Percentiles rank a stretch among this genome's conserved stretches.
These are phyloP conservation scores for Eucalyptus urophylla DNA, from an alignment of 345 rosid species.

Conservation along the genomic window DNA sequence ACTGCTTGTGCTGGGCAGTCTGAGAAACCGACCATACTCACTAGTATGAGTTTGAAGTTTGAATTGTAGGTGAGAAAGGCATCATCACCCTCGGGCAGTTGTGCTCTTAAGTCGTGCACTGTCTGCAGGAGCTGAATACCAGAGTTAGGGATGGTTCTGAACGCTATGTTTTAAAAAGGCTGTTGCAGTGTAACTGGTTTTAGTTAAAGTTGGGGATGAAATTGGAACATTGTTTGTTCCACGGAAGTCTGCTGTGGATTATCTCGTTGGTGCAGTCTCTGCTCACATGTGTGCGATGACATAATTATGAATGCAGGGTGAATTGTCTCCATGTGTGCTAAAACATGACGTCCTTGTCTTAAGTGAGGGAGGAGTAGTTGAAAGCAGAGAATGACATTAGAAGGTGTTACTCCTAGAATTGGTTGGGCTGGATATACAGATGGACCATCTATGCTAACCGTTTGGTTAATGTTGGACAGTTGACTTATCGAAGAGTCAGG, in stretches of 20 bases:
- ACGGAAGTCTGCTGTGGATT: neutral
- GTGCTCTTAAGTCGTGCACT: neutral
- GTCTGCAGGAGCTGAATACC: neutral
- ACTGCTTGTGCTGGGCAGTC: neutral
- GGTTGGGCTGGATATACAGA: neutral
- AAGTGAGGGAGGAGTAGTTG: neutral
- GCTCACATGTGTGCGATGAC: neutral
- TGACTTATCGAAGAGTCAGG: too few relatives aligned
- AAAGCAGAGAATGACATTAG: neutral
- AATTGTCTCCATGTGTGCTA: neutral
- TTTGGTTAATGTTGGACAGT: too few relatives aligned
- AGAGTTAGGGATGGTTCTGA: neutral
- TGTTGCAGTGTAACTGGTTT: neutral
- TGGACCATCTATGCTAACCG: neutral
- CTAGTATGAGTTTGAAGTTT: neutral
- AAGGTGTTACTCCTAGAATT: neutral
- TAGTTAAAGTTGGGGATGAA: neutral
- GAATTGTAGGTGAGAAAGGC: neutral
- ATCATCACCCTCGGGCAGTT: neutral
- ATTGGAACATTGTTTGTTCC: neutral
- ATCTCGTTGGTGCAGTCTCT: neutral
- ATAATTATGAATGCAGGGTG: neutral
- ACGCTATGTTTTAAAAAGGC: neutral
- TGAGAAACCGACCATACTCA: neutral
- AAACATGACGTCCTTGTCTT: neutral